These are phyloP conservation scores for Berkeleyomyces basicola DNA, from an alignment of 2,329 filamentous ascomycete genomes.

Conservation along the genomic window DNA sequence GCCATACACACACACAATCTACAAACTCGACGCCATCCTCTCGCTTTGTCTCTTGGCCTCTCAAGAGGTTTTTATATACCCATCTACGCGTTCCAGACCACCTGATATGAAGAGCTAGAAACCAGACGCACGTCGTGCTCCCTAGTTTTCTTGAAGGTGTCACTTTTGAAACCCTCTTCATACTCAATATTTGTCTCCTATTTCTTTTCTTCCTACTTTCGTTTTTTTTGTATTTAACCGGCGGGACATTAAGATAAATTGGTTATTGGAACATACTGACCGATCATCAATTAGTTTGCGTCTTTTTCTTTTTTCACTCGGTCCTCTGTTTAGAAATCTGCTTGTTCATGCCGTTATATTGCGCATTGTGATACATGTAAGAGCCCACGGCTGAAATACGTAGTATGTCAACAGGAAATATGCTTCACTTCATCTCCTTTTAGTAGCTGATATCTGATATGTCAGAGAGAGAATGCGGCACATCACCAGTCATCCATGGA, in stretches of 20 bases:
- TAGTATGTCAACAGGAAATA: no score
- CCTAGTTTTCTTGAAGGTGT: not conserved
- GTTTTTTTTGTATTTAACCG: not conserved
- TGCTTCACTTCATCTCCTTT: no score
- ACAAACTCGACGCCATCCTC: no score
- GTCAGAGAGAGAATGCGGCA: no score
- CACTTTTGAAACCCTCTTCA: not conserved
- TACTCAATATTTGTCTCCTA: not conserved
- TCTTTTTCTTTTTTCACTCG: not conserved
- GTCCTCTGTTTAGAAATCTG: not conserved
- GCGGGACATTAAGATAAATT: not conserved
- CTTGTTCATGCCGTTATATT: not conserved
- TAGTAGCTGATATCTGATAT: no score
- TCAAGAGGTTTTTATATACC: no score
- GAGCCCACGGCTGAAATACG: no score
- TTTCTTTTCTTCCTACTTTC: not conserved
- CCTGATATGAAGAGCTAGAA: not conserved
- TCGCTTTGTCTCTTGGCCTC: no score
- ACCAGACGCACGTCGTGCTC: not conserved
- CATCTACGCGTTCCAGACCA: not conserved
- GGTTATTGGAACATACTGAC: not conserved
- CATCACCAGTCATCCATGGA: not conserved
- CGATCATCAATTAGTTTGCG: not conserved
- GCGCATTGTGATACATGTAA: no score
- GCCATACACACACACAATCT: not conserved